Conservation (phyloP, 768 basidiomycete genomes). For the Lactarius sanguifluus region DNA sequence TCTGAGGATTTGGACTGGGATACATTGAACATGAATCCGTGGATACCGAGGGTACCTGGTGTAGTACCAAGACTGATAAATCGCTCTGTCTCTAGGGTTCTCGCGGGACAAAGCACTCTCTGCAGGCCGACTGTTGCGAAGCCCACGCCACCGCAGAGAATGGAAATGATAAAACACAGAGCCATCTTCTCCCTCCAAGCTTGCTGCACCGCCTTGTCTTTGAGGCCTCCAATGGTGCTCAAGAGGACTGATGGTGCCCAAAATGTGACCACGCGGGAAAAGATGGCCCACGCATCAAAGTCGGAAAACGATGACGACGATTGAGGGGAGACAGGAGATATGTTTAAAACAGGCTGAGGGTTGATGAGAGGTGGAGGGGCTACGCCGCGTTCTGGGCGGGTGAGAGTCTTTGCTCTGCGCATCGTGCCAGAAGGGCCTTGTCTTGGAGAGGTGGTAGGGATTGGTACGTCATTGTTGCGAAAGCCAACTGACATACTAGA, state of each 20-base stretch:
- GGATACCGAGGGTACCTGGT: slow-evolving; percentile 68
- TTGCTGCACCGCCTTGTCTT: slow-evolving; percentile 72
- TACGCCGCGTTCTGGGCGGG: slow-evolving; percentile 91
- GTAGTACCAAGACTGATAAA: slow-evolving; percentile 52
- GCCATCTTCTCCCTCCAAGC: slow-evolving; percentile 99
- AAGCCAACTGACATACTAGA: slow-evolving; percentile 23
- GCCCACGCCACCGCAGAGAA: slow-evolving; percentile 78
- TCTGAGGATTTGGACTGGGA: slow-evolving; percentile 47
- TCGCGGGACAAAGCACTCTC: slow-evolving; percentile 82
- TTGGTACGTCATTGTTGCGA: slow-evolving; percentile 26
- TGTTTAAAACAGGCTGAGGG: slow-evolving; percentile 54
- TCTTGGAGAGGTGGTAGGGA: slow-evolving; percentile 26
- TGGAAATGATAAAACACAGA: slow-evolving; percentile 79
- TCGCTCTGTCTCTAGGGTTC: slow-evolving; percentile 43
- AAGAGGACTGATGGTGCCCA: slow-evolving; percentile 88
- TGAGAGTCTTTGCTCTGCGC: slow-evolving; percentile 92
- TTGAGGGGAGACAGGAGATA: slow-evolving; percentile 39
- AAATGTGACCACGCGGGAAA: slow-evolving; percentile 77
- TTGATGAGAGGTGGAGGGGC: slow-evolving; percentile 94
- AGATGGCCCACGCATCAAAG: slow-evolving; percentile 75
- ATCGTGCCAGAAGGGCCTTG: slow-evolving; percentile 52
- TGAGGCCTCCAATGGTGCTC: slow-evolving; percentile 72
- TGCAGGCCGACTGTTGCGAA: slow-evolving; percentile 95
- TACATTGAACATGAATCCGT: slow-evolving; percentile 77
- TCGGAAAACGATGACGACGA: slow-evolving; percentile 37